Base-by-base conservation (phyloP, 148 eudicot genomes). In the Arctostaphylos glauca region DNA sequence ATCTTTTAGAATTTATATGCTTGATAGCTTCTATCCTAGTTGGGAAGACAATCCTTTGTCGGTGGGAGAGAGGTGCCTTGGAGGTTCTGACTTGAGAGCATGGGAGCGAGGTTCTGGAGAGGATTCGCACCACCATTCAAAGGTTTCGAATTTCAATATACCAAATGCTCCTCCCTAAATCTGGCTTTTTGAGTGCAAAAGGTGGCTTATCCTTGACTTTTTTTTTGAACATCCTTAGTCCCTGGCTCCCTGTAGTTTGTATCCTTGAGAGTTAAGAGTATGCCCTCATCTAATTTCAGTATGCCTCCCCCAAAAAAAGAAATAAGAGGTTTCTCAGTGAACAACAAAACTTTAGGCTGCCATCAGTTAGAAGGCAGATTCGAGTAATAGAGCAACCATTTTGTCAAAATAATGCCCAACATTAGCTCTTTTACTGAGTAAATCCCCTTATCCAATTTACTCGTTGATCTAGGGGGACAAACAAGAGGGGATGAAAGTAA, bases 321-420 rank as follows among this genome's bases (percentile, higher is more conserved):
- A 3, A 15, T 23, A 77, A 77, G 13, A 77, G 58, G 64, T 77
- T 53, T 16, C 64, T 77, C 3, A 53, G 5, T 77, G n/a, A 13
- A 77, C 10, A 25, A 1, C 31, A 77, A 77, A 15, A 77, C 47
- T 5, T 38, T 1, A 14, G 60, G 60, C 47, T 77, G 64, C 62
- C 44, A 52, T 13, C 46, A 23, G 38, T 14, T 31, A 76, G 49
- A 55, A 77, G 44, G 41, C 12, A 38, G 6, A 19, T 38, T 77
- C 4, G n/a, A 77, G 6, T 41, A 38, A 48, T 10, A 56, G 50
- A 56, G 80, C 43, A 76, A 62, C 41, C 13, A 38, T 18, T 53
- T 14, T 76, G 60, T 25, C 19, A n/a, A 76, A 53, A 76, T 76
- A 76, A 76, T 76, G 21, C 79, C 60, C 38, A 25, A 25, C 53